phyloP scores from a whole-genome alignment of 176 grass and related monocot species.

The Eragrostis curvula region DNA sequence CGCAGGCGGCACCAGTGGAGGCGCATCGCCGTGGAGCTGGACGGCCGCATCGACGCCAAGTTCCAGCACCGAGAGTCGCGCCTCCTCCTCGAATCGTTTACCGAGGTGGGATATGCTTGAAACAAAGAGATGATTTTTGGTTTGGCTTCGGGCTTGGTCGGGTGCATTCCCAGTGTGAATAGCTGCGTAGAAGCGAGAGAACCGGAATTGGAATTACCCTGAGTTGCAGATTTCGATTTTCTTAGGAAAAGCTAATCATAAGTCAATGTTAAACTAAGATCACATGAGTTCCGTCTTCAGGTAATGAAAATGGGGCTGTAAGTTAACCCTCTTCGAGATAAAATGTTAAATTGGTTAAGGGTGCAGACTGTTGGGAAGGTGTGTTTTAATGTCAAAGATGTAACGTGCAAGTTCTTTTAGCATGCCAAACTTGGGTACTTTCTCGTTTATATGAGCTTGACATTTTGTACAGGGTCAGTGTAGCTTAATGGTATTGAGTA shows the following conservation, averaged over 20 bases:
- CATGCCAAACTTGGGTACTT: background rate
- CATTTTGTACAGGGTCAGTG: conserved; percentile 1
- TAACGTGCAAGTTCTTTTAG: background rate
- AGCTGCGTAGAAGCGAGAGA: background rate
- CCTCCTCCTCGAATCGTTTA: conserved; percentile 67
- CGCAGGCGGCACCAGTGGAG: conserved; percentile 55
- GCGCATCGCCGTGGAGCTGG: conserved; percentile 65
- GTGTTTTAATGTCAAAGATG: background rate
- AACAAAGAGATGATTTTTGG: background rate
- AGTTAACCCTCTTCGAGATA: background rate
- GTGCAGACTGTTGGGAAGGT: background rate
- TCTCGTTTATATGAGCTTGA: background rate
- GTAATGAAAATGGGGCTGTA: background rate
- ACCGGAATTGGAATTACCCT: background rate
- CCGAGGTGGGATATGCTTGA: conserved; percentile 48
- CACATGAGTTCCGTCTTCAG: background rate
- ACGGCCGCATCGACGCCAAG: conserved; percentile 59
- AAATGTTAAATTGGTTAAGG: background rate
- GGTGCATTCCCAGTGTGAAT: background rate
- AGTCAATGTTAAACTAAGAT: background rate
- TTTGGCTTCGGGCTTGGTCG: background rate
- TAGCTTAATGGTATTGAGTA: background rate
- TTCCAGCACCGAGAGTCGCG: conserved; percentile 61
- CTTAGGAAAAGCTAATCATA: conserved; percentile 4
- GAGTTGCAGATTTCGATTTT: conserved; percentile 2